A percentile compares a stretch with the other conserved stretches of the same genome.
Evolutionary conservation across 208 protist genomes (phyloP).

Genomic region (Trypanosoma vivax): DNA sequence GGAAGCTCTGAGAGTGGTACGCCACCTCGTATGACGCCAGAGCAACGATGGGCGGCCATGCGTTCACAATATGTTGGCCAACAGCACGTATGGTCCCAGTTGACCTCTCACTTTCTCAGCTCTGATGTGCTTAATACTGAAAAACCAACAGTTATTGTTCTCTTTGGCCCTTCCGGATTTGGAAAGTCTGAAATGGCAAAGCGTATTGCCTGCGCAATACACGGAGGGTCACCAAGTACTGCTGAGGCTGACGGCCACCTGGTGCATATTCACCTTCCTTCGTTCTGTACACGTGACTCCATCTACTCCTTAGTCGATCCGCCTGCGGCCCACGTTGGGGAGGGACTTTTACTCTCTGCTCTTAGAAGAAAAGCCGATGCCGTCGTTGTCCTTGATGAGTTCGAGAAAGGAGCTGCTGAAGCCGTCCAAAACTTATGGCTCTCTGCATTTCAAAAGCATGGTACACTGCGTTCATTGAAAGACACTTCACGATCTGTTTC

Average conservation of each 20-base stretch:
- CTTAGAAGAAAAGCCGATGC: slow-evolving; percentile 54
- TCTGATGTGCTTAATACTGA: slow-evolving; percentile 53
- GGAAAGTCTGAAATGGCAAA: slow-evolving; percentile 81
- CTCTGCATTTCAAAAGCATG: slow-evolving; percentile 83
- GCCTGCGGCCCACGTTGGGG: slow-evolving; percentile 73
- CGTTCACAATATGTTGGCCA: slow-evolving; percentile 72
- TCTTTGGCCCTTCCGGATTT: slow-evolving; percentile 82
- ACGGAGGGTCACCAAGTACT: slow-evolving; percentile 27
- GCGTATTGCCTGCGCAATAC: slow-evolving; percentile 52
- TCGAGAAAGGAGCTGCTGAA: slow-evolving; percentile 78
- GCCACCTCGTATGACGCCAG: not conserved
- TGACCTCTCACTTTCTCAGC: slow-evolving; percentile 52
- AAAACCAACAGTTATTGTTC: slow-evolving; percentile 75
- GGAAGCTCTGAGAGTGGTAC: not conserved
- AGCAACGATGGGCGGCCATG: slow-evolving; percentile 36
- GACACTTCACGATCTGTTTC: slow-evolving; percentile 59
- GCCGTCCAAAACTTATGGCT: slow-evolving; percentile 83
- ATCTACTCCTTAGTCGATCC: slow-evolving; percentile 88
- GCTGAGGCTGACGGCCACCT: slow-evolving; percentile 63
- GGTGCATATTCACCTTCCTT: slow-evolving; percentile 81
- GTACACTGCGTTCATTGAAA: slow-evolving; percentile 78
- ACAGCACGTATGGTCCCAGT: slow-evolving; percentile 40
- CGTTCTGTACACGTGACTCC: slow-evolving; percentile 79
- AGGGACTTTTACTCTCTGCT: slow-evolving; percentile 76
- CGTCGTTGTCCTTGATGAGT: slow-evolving; percentile 83